These are phyloP conservation scores for Clavariopsis aquatica DNA, from an alignment of 495 filamentous ascomycete genomes.

Conservation along the genomic window DNA sequence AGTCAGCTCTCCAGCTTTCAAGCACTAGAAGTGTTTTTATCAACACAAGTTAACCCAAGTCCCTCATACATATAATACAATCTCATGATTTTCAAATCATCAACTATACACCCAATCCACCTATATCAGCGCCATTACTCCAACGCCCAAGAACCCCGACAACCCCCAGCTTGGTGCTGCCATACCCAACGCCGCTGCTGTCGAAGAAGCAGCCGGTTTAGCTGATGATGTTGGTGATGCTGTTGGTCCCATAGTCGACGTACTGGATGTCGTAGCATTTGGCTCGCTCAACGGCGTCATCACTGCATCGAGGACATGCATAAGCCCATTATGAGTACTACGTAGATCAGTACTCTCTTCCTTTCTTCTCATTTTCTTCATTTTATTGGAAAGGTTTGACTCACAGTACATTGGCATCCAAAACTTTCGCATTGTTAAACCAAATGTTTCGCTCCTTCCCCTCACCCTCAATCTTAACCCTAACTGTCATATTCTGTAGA, in stretches of 20 bases:
- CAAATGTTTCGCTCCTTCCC: constrained; percentile 28
- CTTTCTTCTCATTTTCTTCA: background rate
- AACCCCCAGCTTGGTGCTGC: background rate
- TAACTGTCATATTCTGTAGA: constrained; percentile 34
- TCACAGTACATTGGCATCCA: constrained; percentile 42
- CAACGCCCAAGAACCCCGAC: background rate
- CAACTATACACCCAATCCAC: background rate
- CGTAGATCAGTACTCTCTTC: constrained; percentile 4
- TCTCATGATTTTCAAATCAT: background rate
- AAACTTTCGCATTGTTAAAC: constrained; percentile 45
- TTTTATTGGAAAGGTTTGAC: background rate
- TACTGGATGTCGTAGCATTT: constrained; percentile 13
- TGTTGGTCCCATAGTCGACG: constrained; percentile 2
- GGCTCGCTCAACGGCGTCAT: constrained; percentile 22
- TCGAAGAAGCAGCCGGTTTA: background rate
- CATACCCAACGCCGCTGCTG: background rate
- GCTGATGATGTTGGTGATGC: constrained; percentile 1
- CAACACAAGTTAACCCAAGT: too few species aligned
- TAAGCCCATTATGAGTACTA: constrained; percentile 45
- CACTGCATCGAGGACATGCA: constrained; percentile 45
- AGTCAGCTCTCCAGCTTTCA: too few species aligned
- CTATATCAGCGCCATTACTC: background rate
- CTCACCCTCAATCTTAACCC: constrained; percentile 28
- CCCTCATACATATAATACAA: too few species aligned
- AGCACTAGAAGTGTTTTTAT: too few species aligned